Conservation (phyloP, 1,284 basidiomycete species). For the Phellinidium pouzarii region DNA sequence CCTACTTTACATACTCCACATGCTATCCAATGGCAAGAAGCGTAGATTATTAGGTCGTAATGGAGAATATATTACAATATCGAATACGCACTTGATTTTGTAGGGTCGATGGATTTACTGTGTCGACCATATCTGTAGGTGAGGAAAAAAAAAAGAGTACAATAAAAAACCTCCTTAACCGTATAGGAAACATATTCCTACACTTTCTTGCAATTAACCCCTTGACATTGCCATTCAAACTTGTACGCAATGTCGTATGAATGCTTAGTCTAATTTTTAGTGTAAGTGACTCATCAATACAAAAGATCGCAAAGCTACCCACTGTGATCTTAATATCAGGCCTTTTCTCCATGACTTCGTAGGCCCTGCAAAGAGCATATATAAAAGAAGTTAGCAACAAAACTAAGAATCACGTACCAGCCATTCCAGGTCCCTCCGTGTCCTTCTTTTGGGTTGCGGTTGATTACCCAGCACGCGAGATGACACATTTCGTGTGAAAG, state of each 20-base stretch:
- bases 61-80: no score
- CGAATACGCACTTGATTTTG: conserved; percentile 49
- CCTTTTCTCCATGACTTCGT: conserved; percentile 50
- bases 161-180: background rate
- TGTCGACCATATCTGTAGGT: conserved; percentile 75
- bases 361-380: conserved; percentile 41
- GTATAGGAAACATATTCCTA: conserved; percentile 30
- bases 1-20: conserved; percentile 49
- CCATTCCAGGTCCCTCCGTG: conserved; percentile 65
- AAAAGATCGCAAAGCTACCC: conserved; percentile 23
- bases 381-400: background rate
- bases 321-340: conserved; percentile 72
- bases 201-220: conserved; percentile 51
- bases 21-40: conserved; percentile 25
- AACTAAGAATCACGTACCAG: conserved; percentile 43
- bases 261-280: conserved; percentile 49
- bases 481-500: conserved; percentile 87
- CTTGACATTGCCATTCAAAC: conserved; percentile 69
- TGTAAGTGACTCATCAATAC: conserved; percentile 8
- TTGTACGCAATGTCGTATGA: conserved; percentile 73
- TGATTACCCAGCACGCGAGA: conserved; percentile 75
- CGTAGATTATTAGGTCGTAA: conserved; percentile 29
- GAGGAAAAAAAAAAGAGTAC: conserved; percentile 6
- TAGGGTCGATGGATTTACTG: conserved; percentile 66
- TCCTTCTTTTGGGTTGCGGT: conserved; percentile 54